Evolutionary conservation across 2,329 filamentous ascomycete species (phyloP).

Genomic region (Onygena corvina): DNA sequence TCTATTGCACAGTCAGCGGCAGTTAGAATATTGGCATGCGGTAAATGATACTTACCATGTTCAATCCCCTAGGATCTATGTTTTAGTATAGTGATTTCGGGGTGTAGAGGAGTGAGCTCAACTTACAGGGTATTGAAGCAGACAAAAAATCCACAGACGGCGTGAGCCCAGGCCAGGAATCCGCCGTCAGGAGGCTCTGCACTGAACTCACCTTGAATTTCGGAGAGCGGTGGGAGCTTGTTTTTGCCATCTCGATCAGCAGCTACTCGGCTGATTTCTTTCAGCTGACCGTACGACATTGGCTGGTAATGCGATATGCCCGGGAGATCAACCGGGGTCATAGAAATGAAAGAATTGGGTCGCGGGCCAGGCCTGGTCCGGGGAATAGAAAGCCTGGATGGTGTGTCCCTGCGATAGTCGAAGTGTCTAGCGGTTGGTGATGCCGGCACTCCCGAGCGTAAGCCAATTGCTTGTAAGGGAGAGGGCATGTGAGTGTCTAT

Average conservation of each 20-base stretch:
- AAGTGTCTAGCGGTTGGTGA: not conserved
- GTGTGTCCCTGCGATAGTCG: not conserved
- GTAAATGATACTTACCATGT: slow-evolving; percentile 20
- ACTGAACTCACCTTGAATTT: slow-evolving; percentile 5
- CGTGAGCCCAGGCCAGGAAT: slow-evolving; percentile 24
- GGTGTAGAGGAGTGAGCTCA: not conserved
- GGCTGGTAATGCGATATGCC: slow-evolving; percentile 7
- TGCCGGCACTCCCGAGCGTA: not conserved
- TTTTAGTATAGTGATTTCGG: not conserved
- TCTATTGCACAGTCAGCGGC: slow-evolving; percentile 10
- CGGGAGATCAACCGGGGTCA: slow-evolving; percentile 12
- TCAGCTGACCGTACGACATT: slow-evolving; percentile 11
- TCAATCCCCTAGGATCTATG: slow-evolving; percentile 19
- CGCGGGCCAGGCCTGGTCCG: not conserved
- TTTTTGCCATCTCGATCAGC: not conserved
- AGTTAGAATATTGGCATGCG: not conserved
- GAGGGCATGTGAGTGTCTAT: not conserved
- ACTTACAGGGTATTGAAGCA: slow-evolving; percentile 26
- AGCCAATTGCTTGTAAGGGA: not conserved
- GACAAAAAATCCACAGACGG: slow-evolving; percentile 20
- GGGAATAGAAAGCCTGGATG: not conserved
- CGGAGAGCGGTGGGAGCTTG: not conserved
- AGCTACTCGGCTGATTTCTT: slow-evolving; percentile 10
- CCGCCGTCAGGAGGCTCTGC: slow-evolving; percentile 23
- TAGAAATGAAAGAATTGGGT: not conserved